Percentiles rank a stretch among this genome's conserved stretches.
Evolutionary conservation across 805 yeast genomes (phyloP).

Genomic region (Millerozyma acaciae): DNA sequence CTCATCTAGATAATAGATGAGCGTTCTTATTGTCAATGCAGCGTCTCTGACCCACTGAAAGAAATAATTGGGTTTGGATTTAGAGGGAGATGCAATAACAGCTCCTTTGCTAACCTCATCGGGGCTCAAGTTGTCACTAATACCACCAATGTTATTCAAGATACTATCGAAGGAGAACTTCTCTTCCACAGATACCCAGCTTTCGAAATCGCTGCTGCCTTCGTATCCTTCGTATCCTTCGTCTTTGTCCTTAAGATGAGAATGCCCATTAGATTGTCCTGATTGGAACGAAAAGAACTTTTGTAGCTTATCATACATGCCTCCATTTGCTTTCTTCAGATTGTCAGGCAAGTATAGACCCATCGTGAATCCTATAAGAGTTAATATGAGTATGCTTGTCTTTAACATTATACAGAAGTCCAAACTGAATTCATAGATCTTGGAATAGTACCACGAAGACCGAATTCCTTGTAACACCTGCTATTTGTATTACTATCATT

Average conservation of each 20-base stretch:
- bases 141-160: constrained; percentile 55
- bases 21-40: constrained; percentile 70
- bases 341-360: no score
- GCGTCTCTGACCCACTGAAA: constrained; percentile 91
- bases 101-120: constrained; percentile 56
- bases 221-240: constrained; percentile 11
- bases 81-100: constrained; percentile 84
- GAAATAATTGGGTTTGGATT: constrained; percentile 67
- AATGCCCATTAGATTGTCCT: constrained; percentile 26
- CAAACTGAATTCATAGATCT: no score
- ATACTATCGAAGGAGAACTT: constrained; percentile 43
- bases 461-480: no score
- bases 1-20: constrained; percentile 55
- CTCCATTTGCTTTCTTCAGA: no score
- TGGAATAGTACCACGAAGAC: no score
- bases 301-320: constrained; percentile 60
- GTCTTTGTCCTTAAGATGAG: constrained; percentile 27
- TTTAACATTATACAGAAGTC: no score
- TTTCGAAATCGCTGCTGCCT: constrained; percentile 29
- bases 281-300: constrained; percentile 49
- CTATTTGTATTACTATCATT: no score
- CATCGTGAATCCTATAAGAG: no score
- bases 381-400: no score
- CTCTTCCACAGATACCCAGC: constrained; percentile 47
- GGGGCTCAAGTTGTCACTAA: constrained; percentile 24